Evolutionary conservation across 306 rosid species (phyloP), one percentile per base, ranked within the genome.

Genomic region (Pterocarpus macrocarpus): DNA sequence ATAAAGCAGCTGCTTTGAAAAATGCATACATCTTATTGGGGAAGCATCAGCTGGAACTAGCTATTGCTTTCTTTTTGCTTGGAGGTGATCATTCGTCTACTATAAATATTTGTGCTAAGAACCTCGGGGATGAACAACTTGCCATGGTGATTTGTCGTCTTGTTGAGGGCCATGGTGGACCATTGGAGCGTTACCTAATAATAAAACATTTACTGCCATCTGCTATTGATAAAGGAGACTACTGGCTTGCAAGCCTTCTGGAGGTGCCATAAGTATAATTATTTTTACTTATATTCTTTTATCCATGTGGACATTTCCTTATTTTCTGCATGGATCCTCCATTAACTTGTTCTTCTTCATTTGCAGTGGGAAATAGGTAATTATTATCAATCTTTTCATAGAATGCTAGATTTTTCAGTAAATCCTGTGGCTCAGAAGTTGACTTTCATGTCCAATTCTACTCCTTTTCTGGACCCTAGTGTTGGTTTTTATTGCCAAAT

Each of bases 71-170:
- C 87, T 95, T 95, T 88, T 80, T 95, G 84, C 99, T 95, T 82
- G 97, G 99, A 67, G 98, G 99, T 65, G 99, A 95, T 86, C 71
- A 87, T 86, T 85, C 94, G 83, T 95, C 99, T 80, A 98, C 99
- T 62, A 75, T 95, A 79, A 93, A 89, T 82, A 78, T 95, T 78
- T 95, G 99, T 77, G 91, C 92, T 50, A 95, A 91, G 82, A 93
- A 86, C 88, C 95, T 95, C 71, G 92, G 93, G 71, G 99, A 95
- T 83, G 95, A 91, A 87, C 99, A 95, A 80, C 99, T 95, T 86
- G 97, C 99, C n/a, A 83, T 95, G 17, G 98, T 95, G 67, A 89
- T 95, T 85, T 89, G 95, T 81, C 93, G 89, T 62, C 92, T 95
- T 72, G 79, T 91, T 81, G 98, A 95, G 84, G 99, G 97, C 62